Evolutionary conservation across 2,329 filamentous ascomycete species (phyloP), one percentile per base, ranked within the genome.

Genomic region (Ophiostoma sp.): DNA sequence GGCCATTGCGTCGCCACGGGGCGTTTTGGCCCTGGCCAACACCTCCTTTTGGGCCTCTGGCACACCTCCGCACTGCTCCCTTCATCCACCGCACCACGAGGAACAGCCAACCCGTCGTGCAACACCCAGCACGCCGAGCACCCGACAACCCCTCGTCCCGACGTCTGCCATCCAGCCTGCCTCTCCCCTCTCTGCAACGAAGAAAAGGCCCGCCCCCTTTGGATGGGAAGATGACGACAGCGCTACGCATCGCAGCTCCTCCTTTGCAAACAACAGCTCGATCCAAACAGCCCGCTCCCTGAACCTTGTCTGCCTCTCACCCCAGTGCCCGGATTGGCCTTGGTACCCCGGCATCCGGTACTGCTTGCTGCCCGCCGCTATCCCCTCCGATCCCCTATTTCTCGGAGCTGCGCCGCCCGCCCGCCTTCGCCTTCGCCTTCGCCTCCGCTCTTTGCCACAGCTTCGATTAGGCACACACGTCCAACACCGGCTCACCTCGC

Each of bases 141-240:
- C 27, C 27, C 27, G 27, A 27, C 27, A 27, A 27, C 27, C 27
- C 27, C 27, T 27, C 27, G 27, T 27, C 27, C 27, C 2, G 27
- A 27, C 27, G 27, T 27, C 27, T 27, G 27, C 27, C 27, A 27
- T 27, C 27, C 27, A 27, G 27, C 27, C 27, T 27, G 27, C 27
- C 27, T 27, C 27, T 2, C 27, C 27, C 27, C 27, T 2, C 27
- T 27, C 27, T 27, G 27, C 27, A 27, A 27, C 27, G 27, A 27
- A 27, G n/a, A 27, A 27, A 27, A 27, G 27, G 27, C 2, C 27
- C 27, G 27, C 27, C 27, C 27, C 27, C 27, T 27, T 27, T 2
- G 27, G 27, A 27, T 27, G 27, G 60, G 69, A 68, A 68, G 58
- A 71, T 71, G 70, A 68, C 63, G 70, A 47, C 68, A 27, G 60